Base-by-base conservation (phyloP, 805 yeast species). In the Ogataea salicorniae region DNA sequence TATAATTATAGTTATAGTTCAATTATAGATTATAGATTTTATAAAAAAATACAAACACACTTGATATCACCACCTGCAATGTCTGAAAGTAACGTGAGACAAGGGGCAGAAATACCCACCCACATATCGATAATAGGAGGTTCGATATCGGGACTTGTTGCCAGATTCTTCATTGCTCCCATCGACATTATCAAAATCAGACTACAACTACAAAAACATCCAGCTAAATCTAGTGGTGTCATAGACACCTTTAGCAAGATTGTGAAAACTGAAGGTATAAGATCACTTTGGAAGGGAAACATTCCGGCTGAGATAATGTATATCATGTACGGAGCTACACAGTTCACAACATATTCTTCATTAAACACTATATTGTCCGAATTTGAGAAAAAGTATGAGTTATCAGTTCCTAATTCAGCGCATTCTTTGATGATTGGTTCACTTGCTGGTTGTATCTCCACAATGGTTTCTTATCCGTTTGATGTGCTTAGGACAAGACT, bases 221-320 rank as follows among this genome's bases (percentile, higher is more conserved):
- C 55, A 2, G 43, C 43, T 14, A 62, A 63, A 45, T 71, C 73
- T 51, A 52, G 56, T 11, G 74, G 78, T 3, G 60, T 72, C 3
- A 33, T 57, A 3, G 47, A 62, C 17, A 71, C 83, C 0, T 62
- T 79, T 41, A 52, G 50, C 14, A 63, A 70, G 1, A 74, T 89
- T 1, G 52, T 75, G 1, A 61, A 63, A 17, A 72, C 79, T 34
- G 98, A 92, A 64, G 70, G 70, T 6, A 38, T 83, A 0, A 50
- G 64, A 4, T 92, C 89, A 0, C 71, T 92, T n/a, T 94, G 98
- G 98, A 91, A 90, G 63, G 99, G 99, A 0, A 94, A 94, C 61
- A 75, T 88, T 0, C 96, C 99, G 0, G 99, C 98, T 0, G 89
- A 89, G 53, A 64, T 81, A 36, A 78, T 94, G 81, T 94, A 94